These are phyloP conservation scores for Linnemannia zychae DNA, from an alignment of 192 early-diverging fungal species.

Conservation along the genomic window DNA sequence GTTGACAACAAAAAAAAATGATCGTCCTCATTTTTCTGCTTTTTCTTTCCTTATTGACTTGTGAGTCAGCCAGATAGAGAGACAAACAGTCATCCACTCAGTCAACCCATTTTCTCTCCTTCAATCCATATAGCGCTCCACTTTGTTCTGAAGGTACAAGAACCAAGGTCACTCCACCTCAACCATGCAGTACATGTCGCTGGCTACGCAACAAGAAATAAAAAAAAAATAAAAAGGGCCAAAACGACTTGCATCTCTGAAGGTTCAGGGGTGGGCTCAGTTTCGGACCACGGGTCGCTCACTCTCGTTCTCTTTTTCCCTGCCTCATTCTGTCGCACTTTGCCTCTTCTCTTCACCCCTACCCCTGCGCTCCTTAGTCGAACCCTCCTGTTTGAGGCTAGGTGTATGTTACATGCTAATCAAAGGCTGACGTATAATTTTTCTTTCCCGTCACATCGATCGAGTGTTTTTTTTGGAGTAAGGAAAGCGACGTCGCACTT, in stretches of 20 bases:
- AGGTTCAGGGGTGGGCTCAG: slow-evolving; percentile 39
- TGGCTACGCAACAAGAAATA: neutral
- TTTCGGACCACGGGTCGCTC: slow-evolving; percentile 6
- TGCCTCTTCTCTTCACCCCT: neutral
- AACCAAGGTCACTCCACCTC: no score
- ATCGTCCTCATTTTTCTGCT: neutral
- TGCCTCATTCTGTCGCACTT: neutral
- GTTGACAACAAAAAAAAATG: neutral
- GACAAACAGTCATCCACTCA: no score
- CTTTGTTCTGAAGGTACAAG: no score
- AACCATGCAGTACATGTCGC: neutral
- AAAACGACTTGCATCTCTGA: neutral
- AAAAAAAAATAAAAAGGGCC: neutral
- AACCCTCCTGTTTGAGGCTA: neutral
- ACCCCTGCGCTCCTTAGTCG: neutral
- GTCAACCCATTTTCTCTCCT: no score
- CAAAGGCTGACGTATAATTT: neutral
- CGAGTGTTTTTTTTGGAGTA: neutral
- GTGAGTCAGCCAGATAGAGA: no score
- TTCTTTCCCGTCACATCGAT: neutral
- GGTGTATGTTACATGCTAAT: no score
- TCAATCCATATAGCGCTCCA: no score
- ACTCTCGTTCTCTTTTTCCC: neutral
- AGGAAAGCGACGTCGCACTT: neutral
- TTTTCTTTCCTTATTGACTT: no score